phyloP scores from a whole-genome alignment of 2,329 filamentous ascomycete species.

The Pseudocercospora fuligena region DNA sequence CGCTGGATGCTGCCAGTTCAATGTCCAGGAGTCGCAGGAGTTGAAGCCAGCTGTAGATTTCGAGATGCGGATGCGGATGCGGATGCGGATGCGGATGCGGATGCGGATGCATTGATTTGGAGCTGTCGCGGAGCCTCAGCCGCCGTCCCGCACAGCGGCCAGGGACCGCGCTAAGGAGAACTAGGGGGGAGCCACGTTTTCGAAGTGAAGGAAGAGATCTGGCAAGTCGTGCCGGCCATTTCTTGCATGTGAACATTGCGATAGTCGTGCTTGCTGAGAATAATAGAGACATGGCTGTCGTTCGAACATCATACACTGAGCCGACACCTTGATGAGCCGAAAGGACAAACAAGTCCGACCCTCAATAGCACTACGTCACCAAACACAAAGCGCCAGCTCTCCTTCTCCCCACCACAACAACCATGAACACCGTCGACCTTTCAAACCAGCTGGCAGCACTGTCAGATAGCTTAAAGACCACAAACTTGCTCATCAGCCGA shows the following conservation, averaged over 20 bases:
- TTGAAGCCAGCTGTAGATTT: conserved; percentile 10
- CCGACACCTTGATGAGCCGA: conserved; percentile 2
- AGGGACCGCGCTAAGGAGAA: conserved; percentile 10
- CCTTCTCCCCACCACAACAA: conserved; percentile 22
- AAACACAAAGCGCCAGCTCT: background rate
- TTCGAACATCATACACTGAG: background rate
- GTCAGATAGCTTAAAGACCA: conserved; percentile 58
- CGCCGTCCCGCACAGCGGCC: background rate
- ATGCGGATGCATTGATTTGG: background rate
- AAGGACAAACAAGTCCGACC: background rate
- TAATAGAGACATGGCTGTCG: background rate
- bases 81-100: no score
- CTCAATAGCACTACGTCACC: conserved; percentile 9
- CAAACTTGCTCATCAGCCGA: conserved; percentile 60
- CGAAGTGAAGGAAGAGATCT: conserved; percentile 4
- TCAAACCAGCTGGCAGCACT: conserved; percentile 43
- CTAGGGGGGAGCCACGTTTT: conserved; percentile 8
- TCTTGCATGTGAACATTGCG: background rate
- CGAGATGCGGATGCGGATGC: background rate
- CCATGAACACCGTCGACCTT: conserved; percentile 33
- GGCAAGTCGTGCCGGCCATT: background rate
- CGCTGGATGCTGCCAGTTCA: background rate
- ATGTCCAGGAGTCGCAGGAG: background rate
- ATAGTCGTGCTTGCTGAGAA: background rate
- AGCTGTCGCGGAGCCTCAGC: conserved; percentile 6